These are phyloP conservation scores for Poa pratensis DNA, from an alignment of 176 grass and related monocot genomes.

Conservation along the genomic window DNA sequence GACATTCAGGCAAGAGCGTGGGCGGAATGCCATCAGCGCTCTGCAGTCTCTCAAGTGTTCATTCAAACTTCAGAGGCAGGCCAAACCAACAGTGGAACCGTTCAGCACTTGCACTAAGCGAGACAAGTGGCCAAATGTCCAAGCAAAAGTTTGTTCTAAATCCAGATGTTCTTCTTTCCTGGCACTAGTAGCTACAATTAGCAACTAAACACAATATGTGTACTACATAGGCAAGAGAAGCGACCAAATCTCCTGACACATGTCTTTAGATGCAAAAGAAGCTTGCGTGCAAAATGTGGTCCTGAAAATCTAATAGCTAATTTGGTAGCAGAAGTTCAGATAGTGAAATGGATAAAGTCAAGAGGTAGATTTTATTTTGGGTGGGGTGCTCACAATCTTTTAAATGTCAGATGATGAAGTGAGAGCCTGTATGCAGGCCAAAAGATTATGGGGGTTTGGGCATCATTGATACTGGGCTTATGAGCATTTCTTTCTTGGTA, in stretches of 20 bases:
- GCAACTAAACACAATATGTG: background rate
- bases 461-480: too few species aligned
- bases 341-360: too few species aligned
- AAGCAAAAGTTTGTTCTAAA: too few species aligned
- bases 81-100: background rate
- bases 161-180: background rate
- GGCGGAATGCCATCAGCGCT: background rate
- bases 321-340: too few species aligned
- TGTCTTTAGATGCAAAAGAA: background rate
- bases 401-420: too few species aligned
- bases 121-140: background rate
- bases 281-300: background rate
- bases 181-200: background rate
- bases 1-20: background rate
- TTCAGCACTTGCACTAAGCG: background rate
- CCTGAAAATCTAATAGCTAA: background rate
- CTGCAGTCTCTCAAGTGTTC: background rate
- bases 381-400: too few species aligned
- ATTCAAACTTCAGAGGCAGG: background rate
- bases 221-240: background rate
- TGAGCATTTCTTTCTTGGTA: too few species aligned
- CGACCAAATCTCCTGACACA: background rate
- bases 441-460: too few species aligned
- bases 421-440: too few species aligned
- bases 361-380: too few species aligned